Evolutionary conservation across 768 basidiomycete species (phyloP).

Genomic region (Pisolithus tinctorius): DNA sequence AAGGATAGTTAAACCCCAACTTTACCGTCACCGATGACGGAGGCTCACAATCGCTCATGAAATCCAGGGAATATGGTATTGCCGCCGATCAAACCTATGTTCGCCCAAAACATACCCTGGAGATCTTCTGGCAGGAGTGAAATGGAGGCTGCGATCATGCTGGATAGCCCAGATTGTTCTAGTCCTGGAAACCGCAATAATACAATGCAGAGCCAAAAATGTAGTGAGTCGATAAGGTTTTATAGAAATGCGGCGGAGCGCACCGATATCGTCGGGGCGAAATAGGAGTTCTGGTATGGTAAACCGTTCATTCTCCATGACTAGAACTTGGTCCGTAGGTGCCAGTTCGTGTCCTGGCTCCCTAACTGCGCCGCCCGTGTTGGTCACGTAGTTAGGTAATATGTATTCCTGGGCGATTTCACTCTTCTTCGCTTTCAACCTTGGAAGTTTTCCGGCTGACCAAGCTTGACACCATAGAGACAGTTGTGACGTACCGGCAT

Average conservation of each 20-base stretch:
- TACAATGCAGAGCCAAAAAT: conserved; percentile 1
- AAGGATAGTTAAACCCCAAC: conserved; percentile 11
- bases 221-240: conserved; percentile 5
- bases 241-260: conserved; percentile 17
- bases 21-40: conserved; percentile 7
- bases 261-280: conserved; percentile 84
- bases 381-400: conserved; percentile 77
- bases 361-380: conserved; percentile 53
- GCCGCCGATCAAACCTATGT: conserved; percentile 88
- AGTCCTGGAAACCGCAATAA: conserved; percentile 44
- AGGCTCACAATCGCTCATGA: conserved; percentile 63
- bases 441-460: conserved; percentile 24
- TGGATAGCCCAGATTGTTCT: conserved; percentile 73
- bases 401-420: conserved; percentile 82
- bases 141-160: conserved; percentile 72
- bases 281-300: conserved; percentile 90
- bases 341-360: conserved; percentile 44
- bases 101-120: conserved; percentile 92
- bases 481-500: conserved; percentile 56
- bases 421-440: conserved; percentile 51
- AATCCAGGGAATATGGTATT: conserved; percentile 72
- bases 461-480: conserved; percentile 9
- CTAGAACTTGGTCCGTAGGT: conserved; percentile 62
- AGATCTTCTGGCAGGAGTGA: conserved; percentile 69
- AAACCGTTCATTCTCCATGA: conserved; percentile 90